Base-by-base conservation (phyloP, 106 monocot genomes). In the Dactylorhiza incarnata region DNA sequence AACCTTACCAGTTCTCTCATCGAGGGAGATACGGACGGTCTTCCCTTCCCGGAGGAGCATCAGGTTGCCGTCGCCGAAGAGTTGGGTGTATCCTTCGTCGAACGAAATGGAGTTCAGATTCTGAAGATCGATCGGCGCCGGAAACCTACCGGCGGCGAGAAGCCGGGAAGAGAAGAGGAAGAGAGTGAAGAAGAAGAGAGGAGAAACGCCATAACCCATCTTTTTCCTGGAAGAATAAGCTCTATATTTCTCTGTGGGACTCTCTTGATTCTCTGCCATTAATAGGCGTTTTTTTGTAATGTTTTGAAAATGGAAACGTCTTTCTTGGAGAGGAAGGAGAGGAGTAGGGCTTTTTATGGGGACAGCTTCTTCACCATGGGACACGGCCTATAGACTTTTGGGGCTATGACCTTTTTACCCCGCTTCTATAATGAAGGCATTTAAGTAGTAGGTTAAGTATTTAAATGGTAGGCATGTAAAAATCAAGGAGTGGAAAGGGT, bases 11-110 rank as follows among this genome's bases (percentile, higher is more conserved):
- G 84, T 83, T 75, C 78, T 82, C 76, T 82, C 73, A 54, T 87
- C 90, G 9, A 90, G 87, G 54, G 85, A 82, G 61, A 90, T 53
- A 49, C 83, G 87, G 22, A 90, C 84, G 44, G 82, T 72, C 73
- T 74, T 82, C 15, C 87, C 84, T 53, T 87, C 82, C 16, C 78
- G 20, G 16, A 73, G 73, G 17, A 83, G 80, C 78, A 83, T 83
- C 49, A 90, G 80, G 48, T 90, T 90, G 73, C 17, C 25, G 75
- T 85, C 90, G 25, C 90, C 90, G 69, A 90, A 90, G 72, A 90
- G 74, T 72, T 80, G 84, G 12, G 82, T 87, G 82, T 81, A 90
- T 16, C 78, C 87, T n/a, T 90, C 90, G 1, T 87, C 87, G 54
- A 90, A 90, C 5, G 87, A 68, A 20, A 86, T 37, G n/a, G 68